Evolutionary conservation across 192 early-diverging fungal genomes (phyloP), one percentile per base, ranked within the genome.

Genomic region (Borealophlyctis nickersoniae): DNA sequence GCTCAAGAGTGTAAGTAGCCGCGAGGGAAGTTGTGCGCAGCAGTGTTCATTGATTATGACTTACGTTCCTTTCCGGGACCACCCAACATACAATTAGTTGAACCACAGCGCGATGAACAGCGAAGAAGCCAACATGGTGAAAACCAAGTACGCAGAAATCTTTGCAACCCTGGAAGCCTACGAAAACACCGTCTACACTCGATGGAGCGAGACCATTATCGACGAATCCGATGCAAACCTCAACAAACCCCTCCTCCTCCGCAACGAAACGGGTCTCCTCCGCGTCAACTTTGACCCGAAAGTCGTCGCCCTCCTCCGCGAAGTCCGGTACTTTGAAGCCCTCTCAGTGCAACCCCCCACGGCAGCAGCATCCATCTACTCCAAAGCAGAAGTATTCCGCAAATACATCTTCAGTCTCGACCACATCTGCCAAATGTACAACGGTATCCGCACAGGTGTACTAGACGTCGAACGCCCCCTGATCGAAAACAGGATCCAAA

Each of bases 251-350:
- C 49, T 86, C 2, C 68, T 84, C 16, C 54, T 78, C 9, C 56
- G 75, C 22, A 34, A 61, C 2, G 66, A 73, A 22, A 66, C 69
- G 28, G 67, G 66, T 4, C 58, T 84, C 16, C 69, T 86, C 29
- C 72, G 71, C 31, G 85, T 86, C 63, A 86, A 86, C 66, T 86
- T 86, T 58, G 85, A 86, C 62, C 85, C 85, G 2, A 86, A 86
- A 58, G 85, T 86, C 28, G 83, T 86, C n/a, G 85, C 85, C 7
- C 70, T 86, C 2, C 54, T 86, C 31, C 68, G 83, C n/a, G 85
- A 86, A 74, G 81, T 86, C 27, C 77, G 76, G 52, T 86, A 86
- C 62, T 82, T 86, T 62, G 81, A 71, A 26, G 73, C 78, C 2
- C 62, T 82, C 0, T 50, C 49, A 2, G 81, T 80, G 2, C 57